Percentiles rank a stretch among this genome's conserved stretches.
phyloP scores from a whole-genome alignment of 2,329 filamentous ascomycete species.

The Colletotrichum tropicale region DNA sequence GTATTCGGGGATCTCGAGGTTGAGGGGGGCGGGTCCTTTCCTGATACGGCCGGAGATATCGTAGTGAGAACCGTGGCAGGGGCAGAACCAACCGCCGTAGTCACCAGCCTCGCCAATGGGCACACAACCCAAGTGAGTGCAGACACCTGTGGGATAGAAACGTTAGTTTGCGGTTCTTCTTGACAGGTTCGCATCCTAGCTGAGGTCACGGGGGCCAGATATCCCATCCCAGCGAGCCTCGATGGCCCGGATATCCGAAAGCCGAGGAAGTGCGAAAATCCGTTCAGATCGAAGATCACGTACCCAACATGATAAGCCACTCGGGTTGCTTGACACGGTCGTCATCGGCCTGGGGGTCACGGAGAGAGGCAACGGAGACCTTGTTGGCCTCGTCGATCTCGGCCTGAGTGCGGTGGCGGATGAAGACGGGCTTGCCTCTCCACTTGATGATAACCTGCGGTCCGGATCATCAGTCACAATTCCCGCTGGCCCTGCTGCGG shows the following conservation, averaged over 20 bases:
- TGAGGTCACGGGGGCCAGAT: neutral
- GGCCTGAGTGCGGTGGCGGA: slow-evolving; percentile 92
- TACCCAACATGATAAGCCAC: slow-evolving; percentile 99
- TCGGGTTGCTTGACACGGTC: slow-evolving; percentile 98
- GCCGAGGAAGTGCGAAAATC: neutral
- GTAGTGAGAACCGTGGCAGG: slow-evolving; percentile 99
- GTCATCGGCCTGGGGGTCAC: slow-evolving; percentile 89
- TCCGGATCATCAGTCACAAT: neutral
- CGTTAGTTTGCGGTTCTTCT: slow-evolving; percentile 25
- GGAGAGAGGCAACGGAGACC: slow-evolving; percentile 79
- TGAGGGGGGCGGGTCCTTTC: slow-evolving; percentile 95
- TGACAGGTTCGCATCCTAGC: neutral
- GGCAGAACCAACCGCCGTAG: slow-evolving; percentile 99
- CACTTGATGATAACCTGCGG: slow-evolving; percentile 96
- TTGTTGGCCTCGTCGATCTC: slow-evolving; percentile 97
- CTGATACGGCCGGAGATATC: slow-evolving; percentile 98
- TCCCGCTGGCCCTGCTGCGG: neutral
- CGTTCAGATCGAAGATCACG: slow-evolving; percentile 23
- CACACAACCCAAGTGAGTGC: slow-evolving; percentile 98
- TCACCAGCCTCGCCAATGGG: slow-evolving; percentile 99
- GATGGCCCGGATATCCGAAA: neutral
- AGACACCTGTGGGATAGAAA: slow-evolving; percentile 71
- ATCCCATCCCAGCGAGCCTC: neutral
- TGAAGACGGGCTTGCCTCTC: slow-evolving; percentile 99
- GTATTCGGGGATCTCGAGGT: slow-evolving; percentile 93